Conservation (phyloP, 495 filamentous ascomycete species). For the Tuber brumale region DNA sequence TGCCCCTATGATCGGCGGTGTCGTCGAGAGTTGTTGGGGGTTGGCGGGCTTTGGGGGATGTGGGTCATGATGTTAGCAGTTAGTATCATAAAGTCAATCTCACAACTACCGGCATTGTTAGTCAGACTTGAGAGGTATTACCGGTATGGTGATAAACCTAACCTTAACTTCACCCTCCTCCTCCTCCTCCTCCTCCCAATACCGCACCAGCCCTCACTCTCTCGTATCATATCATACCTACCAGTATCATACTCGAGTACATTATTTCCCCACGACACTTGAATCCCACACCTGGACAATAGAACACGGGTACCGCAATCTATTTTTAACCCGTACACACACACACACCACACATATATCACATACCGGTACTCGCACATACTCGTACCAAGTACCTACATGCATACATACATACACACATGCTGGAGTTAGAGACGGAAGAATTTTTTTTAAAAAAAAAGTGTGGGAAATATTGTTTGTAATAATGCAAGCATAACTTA, state of each 20-base stretch:
- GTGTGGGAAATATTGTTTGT: background rate
- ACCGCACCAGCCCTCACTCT: background rate
- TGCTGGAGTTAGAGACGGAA: background rate
- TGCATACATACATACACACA: background rate
- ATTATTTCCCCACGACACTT: background rate
- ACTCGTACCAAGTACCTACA: too few relatives aligned
- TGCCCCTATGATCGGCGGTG: background rate
- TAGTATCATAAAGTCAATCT: background rate
- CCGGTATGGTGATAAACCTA: conserved; percentile 11
- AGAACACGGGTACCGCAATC: background rate
- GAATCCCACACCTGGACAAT: background rate
- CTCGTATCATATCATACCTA: background rate
- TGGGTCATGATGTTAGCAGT: too few relatives aligned
- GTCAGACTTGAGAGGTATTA: background rate
- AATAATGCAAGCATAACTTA: background rate
- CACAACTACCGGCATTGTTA: background rate
- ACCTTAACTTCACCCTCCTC: background rate
- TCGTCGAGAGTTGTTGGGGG: too few relatives aligned
- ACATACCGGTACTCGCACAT: too few relatives aligned
- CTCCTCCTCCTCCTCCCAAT: background rate
- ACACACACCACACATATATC: background rate
- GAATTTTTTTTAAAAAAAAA: background rate
- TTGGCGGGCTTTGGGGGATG: too few relatives aligned
- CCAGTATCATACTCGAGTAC: too few relatives aligned
- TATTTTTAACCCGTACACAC: background rate